Percentiles rank a stretch among this genome's conserved stretches.
phyloP scores from a whole-genome alignment of 352 stramenopile species.

The Globisporangium viniferum region DNA sequence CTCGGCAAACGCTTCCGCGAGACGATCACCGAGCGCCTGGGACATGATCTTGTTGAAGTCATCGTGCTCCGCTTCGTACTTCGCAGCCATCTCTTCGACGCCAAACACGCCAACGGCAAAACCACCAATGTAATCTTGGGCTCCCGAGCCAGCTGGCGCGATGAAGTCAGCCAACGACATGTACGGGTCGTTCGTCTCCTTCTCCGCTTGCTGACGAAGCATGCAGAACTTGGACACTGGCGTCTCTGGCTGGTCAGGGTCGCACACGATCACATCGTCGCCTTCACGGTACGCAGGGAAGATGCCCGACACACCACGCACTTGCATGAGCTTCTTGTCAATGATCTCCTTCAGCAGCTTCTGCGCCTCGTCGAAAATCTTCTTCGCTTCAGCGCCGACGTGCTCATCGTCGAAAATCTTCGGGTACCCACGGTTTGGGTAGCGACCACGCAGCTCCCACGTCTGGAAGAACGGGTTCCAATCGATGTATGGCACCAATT shows the following conservation, averaged over 20 bases:
- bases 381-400: conserved; percentile 93
- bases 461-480: conserved; percentile 99
- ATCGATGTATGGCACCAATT: conserved; percentile 96
- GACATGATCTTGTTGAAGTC: conserved; percentile 99
- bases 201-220: conserved; percentile 96
- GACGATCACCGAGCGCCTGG: conserved; percentile 73
- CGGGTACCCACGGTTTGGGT: conserved; percentile 97
- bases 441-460: conserved; percentile 96
- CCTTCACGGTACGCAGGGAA: conserved; percentile 92
- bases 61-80: conserved; percentile 94
- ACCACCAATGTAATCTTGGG: conserved; percentile 70
- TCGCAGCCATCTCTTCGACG: conserved; percentile 89
- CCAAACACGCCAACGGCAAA: conserved; percentile 97
- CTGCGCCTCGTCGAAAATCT: conserved; percentile 96
- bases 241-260: conserved; percentile 71
- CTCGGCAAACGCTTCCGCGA: conserved; percentile 93
- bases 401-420: conserved; percentile 98
- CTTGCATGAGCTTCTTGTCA: conserved; percentile 86
- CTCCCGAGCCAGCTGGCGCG: conserved; percentile 41
- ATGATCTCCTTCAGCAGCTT: conserved; percentile 94
- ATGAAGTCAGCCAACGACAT: conserved; percentile 95
- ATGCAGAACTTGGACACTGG: conserved; percentile 93
- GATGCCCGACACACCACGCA: conserved; percentile 93
- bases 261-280: conserved; percentile 95
- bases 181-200: conserved; percentile 94